Percentiles rank a stretch among this genome's conserved stretches.
Conservation (phyloP, 805 yeast genomes). For the Naumovozyma castellii region DNA sequence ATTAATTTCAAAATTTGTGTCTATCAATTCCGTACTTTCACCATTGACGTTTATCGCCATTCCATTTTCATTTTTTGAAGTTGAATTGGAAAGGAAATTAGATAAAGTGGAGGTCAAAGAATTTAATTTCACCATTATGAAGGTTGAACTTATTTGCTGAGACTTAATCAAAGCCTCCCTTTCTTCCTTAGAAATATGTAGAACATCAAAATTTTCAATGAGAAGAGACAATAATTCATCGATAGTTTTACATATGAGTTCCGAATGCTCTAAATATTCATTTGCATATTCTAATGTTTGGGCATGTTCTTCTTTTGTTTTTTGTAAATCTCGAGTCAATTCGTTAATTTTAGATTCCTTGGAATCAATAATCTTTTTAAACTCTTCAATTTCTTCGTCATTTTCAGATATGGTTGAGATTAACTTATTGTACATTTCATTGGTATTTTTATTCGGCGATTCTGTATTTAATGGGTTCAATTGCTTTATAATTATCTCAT, state of each 20-base stretch:
- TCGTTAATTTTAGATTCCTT: background rate
- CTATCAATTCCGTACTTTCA: slow-evolving; percentile 2
- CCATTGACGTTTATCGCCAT: slow-evolving; percentile 4
- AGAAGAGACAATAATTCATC: slow-evolving; percentile 13
- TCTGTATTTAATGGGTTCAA: slow-evolving; percentile 8
- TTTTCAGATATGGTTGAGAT: slow-evolving; percentile 13
- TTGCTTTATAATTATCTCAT: slow-evolving; percentile 24
- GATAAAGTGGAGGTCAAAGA: slow-evolving; percentile 16
- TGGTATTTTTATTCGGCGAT: slow-evolving; percentile 4
- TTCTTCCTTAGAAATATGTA: slow-evolving; percentile 13
- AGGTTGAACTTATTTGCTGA: slow-evolving; percentile 15
- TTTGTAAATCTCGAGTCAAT: slow-evolving; percentile 5
- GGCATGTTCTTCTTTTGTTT: slow-evolving; percentile 19
- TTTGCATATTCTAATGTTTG: slow-evolving; percentile 23
- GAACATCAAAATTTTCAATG: background rate
- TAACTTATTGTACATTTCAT: slow-evolving; percentile 17
- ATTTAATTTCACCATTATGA: slow-evolving; percentile 22
- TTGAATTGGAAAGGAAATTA: background rate
- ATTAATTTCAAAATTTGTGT: slow-evolving; percentile 21
- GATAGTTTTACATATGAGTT: slow-evolving; percentile 15
- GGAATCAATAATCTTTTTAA: slow-evolving; percentile 2
- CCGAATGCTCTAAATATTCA: slow-evolving; percentile 23
- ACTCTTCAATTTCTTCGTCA: slow-evolving; percentile 13
- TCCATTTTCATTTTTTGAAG: slow-evolving; percentile 4
- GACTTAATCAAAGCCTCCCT: slow-evolving; percentile 15